These are phyloP conservation scores for Citrullus amarus DNA, from an alignment of 306 rosid genomes.

Conservation along the genomic window DNA sequence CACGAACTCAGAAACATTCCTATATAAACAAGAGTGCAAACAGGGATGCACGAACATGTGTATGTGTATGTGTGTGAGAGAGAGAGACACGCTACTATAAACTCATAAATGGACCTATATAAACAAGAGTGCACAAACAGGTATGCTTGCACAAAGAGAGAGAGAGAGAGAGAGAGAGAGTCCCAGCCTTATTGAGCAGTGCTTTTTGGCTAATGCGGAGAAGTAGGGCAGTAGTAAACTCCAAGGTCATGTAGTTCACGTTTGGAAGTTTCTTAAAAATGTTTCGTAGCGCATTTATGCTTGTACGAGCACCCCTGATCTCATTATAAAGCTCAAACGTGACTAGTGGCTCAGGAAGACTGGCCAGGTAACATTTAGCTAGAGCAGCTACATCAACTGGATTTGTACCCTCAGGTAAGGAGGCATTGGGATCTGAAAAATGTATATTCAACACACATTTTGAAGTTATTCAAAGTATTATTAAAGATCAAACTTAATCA, in stretches of 20 bases:
- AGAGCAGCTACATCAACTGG: constrained; percentile 85
- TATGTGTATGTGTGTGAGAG: background rate
- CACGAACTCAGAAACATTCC: background rate
- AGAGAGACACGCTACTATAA: background rate
- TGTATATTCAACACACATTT: background rate
- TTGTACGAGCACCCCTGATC: constrained; percentile 65
- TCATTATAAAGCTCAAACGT: constrained; percentile 69
- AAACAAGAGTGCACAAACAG: background rate
- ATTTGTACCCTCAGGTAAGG: constrained; percentile 68
- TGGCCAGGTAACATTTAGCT: constrained; percentile 73
- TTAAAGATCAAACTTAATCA: background rate
- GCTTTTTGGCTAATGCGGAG: constrained; percentile 86
- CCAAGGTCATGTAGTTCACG: constrained; percentile 90
- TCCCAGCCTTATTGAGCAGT: constrained; percentile 68
- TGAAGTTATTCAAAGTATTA: constrained; percentile 9
- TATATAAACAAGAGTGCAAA: background rate
- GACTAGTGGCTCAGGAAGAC: constrained; percentile 90
- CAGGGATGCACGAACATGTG: background rate
- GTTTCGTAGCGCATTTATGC: constrained; percentile 59
- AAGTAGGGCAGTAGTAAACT: constrained; percentile 71
- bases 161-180: constrained; percentile 2
- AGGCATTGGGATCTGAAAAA: constrained; percentile 51
- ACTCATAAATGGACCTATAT: background rate
- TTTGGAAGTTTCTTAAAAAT: constrained; percentile 68
- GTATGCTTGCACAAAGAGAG: background rate